Percentiles rank a stretch among this genome's conserved stretches.
Conservation (phyloP, 2,329 filamentous ascomycete genomes). For the Microsporum ferrugineum region DNA sequence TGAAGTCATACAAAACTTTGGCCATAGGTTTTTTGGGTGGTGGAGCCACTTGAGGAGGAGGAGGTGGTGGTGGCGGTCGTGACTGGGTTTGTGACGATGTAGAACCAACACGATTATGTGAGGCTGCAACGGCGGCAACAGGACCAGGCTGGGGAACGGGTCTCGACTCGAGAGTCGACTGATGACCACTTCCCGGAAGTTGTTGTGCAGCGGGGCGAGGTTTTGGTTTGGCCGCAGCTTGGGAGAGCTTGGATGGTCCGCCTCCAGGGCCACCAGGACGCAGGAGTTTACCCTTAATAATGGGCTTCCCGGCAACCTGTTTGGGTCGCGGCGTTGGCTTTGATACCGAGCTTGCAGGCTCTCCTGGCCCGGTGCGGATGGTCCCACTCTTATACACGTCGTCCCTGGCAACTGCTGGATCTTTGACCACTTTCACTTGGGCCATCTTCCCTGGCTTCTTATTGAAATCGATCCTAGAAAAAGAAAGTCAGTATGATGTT, state of each 20-base stretch:
- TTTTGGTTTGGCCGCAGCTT: constrained; percentile 29
- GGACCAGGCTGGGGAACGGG: constrained; percentile 36
- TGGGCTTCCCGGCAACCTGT: constrained; percentile 74
- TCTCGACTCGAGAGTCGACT: constrained; percentile 29
- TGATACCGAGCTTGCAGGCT: constrained; percentile 71
- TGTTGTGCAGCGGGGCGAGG: constrained; percentile 20
- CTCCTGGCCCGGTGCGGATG: constrained; percentile 75
- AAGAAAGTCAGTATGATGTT: constrained; percentile 8
- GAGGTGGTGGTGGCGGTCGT: constrained; percentile 56
- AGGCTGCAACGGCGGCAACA: constrained; percentile 17
- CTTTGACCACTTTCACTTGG: constrained; percentile 78
- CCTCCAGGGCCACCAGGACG: constrained; percentile 79
- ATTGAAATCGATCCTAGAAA: constrained; percentile 67
- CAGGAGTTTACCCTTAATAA: constrained; percentile 86
- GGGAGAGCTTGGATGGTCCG: constrained; percentile 58
- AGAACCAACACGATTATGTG: constrained; percentile 46
- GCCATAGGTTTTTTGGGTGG: constrained; percentile 61
- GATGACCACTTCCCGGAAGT: constrained; percentile 20
- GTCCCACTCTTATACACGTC: constrained; percentile 92
- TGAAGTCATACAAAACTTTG: constrained; percentile 87
- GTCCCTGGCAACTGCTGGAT: constrained; percentile 57
- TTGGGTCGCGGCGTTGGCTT: constrained; percentile 78
- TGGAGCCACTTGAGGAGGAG: constrained; percentile 52
- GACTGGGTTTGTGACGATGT: constrained; percentile 46
- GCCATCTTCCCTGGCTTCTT: constrained; percentile 95